phyloP scores from a whole-genome alignment of 2,329 filamentous ascomycete genomes.

The Gliomastix tumulicola region DNA sequence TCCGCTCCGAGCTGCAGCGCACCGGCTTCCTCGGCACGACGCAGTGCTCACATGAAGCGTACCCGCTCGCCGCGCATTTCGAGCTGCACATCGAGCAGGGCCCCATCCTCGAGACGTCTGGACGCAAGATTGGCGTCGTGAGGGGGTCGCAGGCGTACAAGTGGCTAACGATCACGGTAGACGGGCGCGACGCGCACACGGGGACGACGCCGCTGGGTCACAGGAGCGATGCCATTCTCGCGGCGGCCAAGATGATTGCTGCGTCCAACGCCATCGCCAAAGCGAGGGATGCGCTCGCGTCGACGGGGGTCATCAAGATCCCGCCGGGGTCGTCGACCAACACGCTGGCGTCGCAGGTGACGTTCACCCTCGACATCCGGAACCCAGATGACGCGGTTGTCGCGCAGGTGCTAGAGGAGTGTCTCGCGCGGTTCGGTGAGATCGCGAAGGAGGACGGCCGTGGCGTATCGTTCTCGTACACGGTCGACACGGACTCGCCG shows the following conservation, averaged over 20 bases:
- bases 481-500: conserved; percentile 50
- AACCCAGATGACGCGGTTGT: conserved; percentile 48
- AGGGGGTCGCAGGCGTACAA: conserved; percentile 21
- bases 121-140: conserved; percentile 37
- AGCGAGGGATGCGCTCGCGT: conserved; percentile 14
- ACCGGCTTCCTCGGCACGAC: conserved; percentile 62
- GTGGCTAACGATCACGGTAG: conserved; percentile 20
- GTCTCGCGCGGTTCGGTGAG: conserved; percentile 12
- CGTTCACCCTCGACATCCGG: conserved; percentile 61
- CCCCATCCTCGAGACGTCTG: conserved; percentile 58
- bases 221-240: conserved; percentile 24
- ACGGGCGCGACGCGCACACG: conserved; percentile 19
- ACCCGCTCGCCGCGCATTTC: conserved; percentile 68
- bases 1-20: conserved; percentile 49
- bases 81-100: conserved; percentile 49
- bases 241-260: conserved; percentile 24
- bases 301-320: conserved; percentile 21
- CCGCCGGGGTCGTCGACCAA: conserved; percentile 61
- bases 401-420: conserved; percentile 27
- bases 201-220: conserved; percentile 21
- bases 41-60: conserved; percentile 10
- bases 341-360: conserved; percentile 60
- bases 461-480: conserved; percentile 45
- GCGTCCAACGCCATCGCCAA: conserved; percentile 17
- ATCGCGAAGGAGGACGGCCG: conserved; percentile 16